A percentile compares a stretch with the other conserved stretches of the same genome.
Evolutionary conservation across 2,329 filamentous ascomycete genomes (phyloP).

Genomic region (Alternaria ventricosa): DNA sequence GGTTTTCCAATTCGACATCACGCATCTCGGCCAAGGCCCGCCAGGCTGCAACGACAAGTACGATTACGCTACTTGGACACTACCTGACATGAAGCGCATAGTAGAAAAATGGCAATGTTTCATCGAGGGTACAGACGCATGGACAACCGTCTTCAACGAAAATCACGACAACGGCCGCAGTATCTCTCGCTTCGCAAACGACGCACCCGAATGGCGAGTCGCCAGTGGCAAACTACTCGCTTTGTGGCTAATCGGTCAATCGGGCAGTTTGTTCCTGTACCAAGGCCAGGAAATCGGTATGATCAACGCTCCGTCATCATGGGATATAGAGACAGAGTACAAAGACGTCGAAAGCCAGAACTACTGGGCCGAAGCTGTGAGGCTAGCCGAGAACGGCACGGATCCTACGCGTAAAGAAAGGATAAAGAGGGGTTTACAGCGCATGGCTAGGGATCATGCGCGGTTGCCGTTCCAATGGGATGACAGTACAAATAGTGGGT

Average conservation of each 20-base stretch:
- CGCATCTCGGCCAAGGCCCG: slow-evolving; percentile 43
- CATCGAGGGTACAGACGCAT: slow-evolving; percentile 57
- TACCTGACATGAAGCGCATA: slow-evolving; percentile 52
- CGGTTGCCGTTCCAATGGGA: slow-evolving; percentile 77
- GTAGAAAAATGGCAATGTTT: slow-evolving; percentile 56
- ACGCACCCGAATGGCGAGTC: slow-evolving; percentile 54
- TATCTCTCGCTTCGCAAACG: slow-evolving; percentile 60
- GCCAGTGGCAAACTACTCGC: slow-evolving; percentile 50
- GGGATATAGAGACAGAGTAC: slow-evolving; percentile 61
- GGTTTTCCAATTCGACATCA: slow-evolving; percentile 58
- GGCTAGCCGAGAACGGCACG: slow-evolving; percentile 34
- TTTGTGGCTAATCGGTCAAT: slow-evolving; percentile 56
- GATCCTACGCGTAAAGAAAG: slow-evolving; percentile 37
- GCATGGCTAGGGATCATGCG: slow-evolving; percentile 71
- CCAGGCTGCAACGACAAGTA: slow-evolving; percentile 43
- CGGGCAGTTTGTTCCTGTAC: slow-evolving; percentile 65
- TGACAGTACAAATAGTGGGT: slow-evolving; percentile 65
- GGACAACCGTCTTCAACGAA: slow-evolving; percentile 67
- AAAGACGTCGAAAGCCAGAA: slow-evolving; percentile 66
- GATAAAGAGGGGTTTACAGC: slow-evolving; percentile 59
- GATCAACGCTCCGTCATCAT: slow-evolving; percentile 60
- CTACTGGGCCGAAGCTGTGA: slow-evolving; percentile 44
- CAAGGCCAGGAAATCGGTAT: slow-evolving; percentile 69
- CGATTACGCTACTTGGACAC: slow-evolving; percentile 47
- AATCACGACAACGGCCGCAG: slow-evolving; percentile 69